phyloP scores from a whole-genome alignment of 805 yeast species.

The Komagataella pastoris region DNA sequence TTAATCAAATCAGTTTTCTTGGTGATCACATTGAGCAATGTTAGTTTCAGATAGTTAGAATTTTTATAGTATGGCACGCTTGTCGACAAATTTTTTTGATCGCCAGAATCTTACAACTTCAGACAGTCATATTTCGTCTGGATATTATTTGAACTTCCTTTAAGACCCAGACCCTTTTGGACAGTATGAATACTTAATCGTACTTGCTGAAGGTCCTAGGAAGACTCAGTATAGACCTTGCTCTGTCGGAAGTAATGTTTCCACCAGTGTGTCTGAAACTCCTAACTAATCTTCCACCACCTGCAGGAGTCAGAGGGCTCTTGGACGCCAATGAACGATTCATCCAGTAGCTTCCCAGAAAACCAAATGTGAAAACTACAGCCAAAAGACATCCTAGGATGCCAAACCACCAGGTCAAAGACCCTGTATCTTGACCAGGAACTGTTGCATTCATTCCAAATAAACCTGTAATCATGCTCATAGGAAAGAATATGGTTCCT shows the following conservation, averaged over 20 bases:
- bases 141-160: too few species aligned
- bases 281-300: slow-evolving; percentile 11
- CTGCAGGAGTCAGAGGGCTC: slow-evolving; percentile 2
- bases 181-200: background rate
- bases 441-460: slow-evolving; percentile 93
- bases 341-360: slow-evolving; percentile 13
- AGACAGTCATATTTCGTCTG: too few species aligned
- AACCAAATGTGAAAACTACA: slow-evolving; percentile 10
- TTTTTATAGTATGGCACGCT: too few species aligned
- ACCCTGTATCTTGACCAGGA: slow-evolving; percentile 48
- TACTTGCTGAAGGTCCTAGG: slow-evolving; percentile 9
- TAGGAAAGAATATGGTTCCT: slow-evolving; percentile 84
- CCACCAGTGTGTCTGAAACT: slow-evolving; percentile 17
- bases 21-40: too few species aligned
- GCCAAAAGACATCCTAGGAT: slow-evolving; percentile 17
- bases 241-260: slow-evolving; percentile 4
- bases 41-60: too few species aligned
- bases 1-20: too few species aligned
- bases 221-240: slow-evolving; percentile 15
- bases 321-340: slow-evolving; percentile 8
- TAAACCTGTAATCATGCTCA: slow-evolving; percentile 80
- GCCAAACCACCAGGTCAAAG: slow-evolving; percentile 41
- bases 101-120: too few species aligned
- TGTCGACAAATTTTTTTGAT: too few species aligned
- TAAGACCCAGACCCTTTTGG: too few species aligned